phyloP scores from a whole-genome alignment of 305 asterid genomes.

The Fraxinus paxiana region DNA sequence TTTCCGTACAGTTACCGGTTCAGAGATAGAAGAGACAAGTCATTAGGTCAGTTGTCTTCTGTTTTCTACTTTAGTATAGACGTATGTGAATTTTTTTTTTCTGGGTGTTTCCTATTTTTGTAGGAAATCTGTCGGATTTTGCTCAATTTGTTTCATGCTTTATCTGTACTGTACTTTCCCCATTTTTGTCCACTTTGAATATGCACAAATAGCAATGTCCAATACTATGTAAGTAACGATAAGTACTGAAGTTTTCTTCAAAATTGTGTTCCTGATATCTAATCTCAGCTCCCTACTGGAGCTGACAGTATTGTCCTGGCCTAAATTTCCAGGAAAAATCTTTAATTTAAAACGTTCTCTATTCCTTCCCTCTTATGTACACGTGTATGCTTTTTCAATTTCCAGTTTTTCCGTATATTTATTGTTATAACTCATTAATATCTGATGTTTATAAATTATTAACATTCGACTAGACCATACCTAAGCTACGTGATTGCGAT shows the following conservation, averaged over 20 bases:
- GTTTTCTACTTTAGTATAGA: background rate
- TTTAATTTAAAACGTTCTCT: background rate
- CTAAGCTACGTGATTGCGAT: background rate
- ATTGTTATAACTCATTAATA: background rate
- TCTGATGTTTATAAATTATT: background rate
- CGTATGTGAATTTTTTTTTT: conserved; percentile 3
- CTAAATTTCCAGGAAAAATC: background rate
- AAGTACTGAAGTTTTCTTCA: background rate
- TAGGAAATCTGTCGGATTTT: background rate
- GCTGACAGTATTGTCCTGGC: background rate
- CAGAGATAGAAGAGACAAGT: conserved; percentile 48
- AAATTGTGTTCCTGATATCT: background rate
- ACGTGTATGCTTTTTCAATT: background rate
- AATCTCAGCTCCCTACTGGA: background rate
- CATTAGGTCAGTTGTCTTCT: conserved; percentile 60
- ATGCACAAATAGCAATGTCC: background rate
- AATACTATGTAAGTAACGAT: background rate
- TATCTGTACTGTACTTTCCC: background rate
- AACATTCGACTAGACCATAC: background rate
- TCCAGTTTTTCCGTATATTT: background rate
- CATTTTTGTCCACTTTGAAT: background rate
- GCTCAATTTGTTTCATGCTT: background rate
- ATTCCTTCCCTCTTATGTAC: background rate
- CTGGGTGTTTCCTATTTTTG: background rate
- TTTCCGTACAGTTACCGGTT: conserved; percentile 61